Base-by-base conservation (phyloP, 2,329 filamentous ascomycete genomes). In the Diaporthe sp. region DNA sequence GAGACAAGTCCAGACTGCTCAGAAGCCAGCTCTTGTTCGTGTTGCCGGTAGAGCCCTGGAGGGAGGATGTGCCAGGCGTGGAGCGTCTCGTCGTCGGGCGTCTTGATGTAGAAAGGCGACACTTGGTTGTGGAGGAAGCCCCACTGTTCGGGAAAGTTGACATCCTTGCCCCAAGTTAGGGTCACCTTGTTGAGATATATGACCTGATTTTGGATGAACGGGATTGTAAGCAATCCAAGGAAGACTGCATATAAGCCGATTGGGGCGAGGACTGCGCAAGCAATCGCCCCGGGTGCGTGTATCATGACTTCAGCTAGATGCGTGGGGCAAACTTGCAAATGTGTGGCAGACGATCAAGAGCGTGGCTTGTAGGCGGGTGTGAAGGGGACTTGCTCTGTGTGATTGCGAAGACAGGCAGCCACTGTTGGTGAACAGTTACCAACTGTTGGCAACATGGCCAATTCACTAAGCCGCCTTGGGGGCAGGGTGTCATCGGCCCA, bases 61-160 rank as follows among this genome's bases (percentile, higher is more conserved):
- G 94, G 94, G n/a, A 95, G 85, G 57, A 96, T 87, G 82, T 95
- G 94, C 94, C 94, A 96, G 57, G 92, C 93, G 80, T 94, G 94
- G 4, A 96, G 84, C 0, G 85, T 90, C 81, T 94, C 91, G 49
- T 90, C 88, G 81, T 95, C 94, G 0, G 88, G 84, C 0, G 93
- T 95, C 3, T 82, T 83, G 53, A 95, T 83, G 68, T 89, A 90
- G 81, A 96, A 95, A 0, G 94, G 92, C 22, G 92, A 92, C 2
- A 94, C 91, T 84, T 96, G 94, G 75, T 92, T 92, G 79, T 89
- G 91, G 42, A 92, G 86, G 81, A 95, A 95, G 0, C 93, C 93
- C 83, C 92, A 94, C 71, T 90, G 88, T 80, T 95, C 92, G 0
- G 93, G 92, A 53, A 90, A 85, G 73, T 91, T 89, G 58, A 93